These are phyloP conservation scores for Babesia bovis DNA, from an alignment of 169 alveolate species.

Conservation along the genomic window DNA sequence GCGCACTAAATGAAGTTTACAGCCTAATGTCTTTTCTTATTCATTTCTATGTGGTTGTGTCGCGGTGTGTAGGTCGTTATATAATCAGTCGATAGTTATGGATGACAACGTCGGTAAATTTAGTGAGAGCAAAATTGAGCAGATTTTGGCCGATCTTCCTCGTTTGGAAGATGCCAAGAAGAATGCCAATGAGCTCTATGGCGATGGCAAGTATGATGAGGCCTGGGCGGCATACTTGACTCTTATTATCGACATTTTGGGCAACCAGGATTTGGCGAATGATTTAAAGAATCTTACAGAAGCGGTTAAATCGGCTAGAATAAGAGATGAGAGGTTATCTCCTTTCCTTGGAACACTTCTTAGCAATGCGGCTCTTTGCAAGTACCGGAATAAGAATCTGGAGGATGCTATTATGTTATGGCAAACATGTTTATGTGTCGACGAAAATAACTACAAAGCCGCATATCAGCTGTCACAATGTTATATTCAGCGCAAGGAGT, in stretches of 20 bases:
- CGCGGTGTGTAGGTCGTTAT: neutral
- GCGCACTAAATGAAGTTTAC: constrained; percentile 21
- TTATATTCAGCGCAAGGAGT: constrained; percentile 18
- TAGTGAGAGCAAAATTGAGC: neutral
- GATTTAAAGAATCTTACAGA: neutral
- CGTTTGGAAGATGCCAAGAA: constrained; percentile 25
- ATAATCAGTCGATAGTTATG: neutral
- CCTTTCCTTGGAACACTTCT: constrained; percentile 33
- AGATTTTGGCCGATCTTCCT: neutral
- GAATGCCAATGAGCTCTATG: constrained; percentile 30
- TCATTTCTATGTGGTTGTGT: neutral
- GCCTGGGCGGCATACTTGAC: constrained; percentile 43
- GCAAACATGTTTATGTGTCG: constrained; percentile 30
- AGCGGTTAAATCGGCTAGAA: neutral
- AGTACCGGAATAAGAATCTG: neutral
- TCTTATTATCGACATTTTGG: constrained; percentile 19
- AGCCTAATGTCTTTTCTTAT: neutral
- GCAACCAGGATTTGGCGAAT: neutral
- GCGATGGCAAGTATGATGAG: constrained; percentile 5
- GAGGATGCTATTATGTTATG: constrained; percentile 20
- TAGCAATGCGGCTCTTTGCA: constrained; percentile 58
- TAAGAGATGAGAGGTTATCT: constrained; percentile 6
- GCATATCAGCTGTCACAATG: constrained; percentile 44
- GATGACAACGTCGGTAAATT: neutral
- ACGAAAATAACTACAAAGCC: constrained; percentile 62